Percentiles rank a stretch among this genome's conserved stretches.
Conservation (phyloP, 257 asterid species). For the Solanum chilense region DNA sequence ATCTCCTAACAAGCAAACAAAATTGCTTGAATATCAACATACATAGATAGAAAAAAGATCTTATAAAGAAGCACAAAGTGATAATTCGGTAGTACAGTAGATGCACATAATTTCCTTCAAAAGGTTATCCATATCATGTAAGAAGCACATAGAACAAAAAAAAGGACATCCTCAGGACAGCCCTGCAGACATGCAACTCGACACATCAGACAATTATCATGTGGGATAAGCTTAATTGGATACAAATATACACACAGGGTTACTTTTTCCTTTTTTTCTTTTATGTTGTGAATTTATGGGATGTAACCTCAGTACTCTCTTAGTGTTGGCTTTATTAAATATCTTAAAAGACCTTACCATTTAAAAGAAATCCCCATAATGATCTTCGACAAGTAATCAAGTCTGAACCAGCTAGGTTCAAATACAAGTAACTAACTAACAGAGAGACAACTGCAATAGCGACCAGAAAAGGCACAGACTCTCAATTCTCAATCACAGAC, state of each 20-base stretch:
- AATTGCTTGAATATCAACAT: not conserved
- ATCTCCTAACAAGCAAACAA: conserved; percentile 45
- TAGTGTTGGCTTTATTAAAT: not conserved
- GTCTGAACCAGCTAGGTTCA: not conserved
- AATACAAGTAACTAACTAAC: not conserved
- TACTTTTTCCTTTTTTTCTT: not conserved
- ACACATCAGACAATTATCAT: not conserved
- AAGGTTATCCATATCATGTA: not conserved
- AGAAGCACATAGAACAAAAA: not conserved
- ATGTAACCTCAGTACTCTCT: not conserved
- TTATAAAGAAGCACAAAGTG: not conserved
- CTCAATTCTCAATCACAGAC: not conserved
- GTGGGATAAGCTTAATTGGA: not conserved
- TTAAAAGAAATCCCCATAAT: not conserved
- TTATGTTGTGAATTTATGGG: not conserved
- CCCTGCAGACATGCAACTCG: not conserved
- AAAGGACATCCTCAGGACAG: not conserved
- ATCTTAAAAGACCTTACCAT: not conserved
- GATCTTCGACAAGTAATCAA: not conserved
- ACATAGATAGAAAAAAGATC: not conserved
- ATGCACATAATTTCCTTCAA: not conserved
- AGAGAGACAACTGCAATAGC: not conserved
- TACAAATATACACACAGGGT: not conserved
- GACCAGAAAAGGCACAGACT: not conserved
- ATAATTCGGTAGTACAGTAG: not conserved